Conservation (phyloP, 352 stramenopile genomes). For the Phytophthora pistaciae region DNA sequence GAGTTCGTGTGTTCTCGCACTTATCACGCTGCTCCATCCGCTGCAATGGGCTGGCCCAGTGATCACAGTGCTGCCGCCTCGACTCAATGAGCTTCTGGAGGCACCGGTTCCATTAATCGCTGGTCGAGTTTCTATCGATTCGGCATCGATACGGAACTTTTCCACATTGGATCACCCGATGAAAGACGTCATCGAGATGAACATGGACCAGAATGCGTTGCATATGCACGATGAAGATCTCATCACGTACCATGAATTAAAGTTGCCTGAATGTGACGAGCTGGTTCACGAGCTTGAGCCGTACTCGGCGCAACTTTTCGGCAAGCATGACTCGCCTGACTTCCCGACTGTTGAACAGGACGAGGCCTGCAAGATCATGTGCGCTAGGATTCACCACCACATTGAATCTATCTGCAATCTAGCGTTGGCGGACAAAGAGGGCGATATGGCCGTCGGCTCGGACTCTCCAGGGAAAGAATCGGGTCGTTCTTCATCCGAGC, state of each 20-base stretch:
- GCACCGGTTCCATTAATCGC: conserved; percentile 82
- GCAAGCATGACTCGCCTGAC: conserved; percentile 55
- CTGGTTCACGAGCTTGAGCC: conserved; percentile 76
- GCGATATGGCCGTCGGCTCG: conserved; percentile 18
- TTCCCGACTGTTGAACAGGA: conserved; percentile 77
- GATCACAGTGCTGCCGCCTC: conserved; percentile 74
- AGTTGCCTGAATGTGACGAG: conserved; percentile 75
- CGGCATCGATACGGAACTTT: conserved; percentile 50
- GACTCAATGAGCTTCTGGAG: conserved; percentile 78
- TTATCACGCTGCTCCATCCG: conserved; percentile 74
- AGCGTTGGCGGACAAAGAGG: conserved; percentile 45
- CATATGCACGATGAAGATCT: conserved; percentile 85
- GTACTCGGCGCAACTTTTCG: conserved; percentile 65
- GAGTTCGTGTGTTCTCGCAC: conserved; percentile 76
- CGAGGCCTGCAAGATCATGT: conserved; percentile 80
- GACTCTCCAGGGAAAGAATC: conserved; percentile 27
- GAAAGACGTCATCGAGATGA: conserved; percentile 82
- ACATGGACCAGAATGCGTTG: conserved; percentile 82
- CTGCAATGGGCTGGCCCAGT: conserved; percentile 83
- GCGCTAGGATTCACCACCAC: conserved; percentile 63
- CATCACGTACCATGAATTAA: conserved; percentile 77
- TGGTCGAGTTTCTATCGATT: conserved; percentile 74
- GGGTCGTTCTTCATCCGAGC: background rate
- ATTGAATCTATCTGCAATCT: conserved; percentile 69
- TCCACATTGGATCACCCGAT: conserved; percentile 70